These are phyloP conservation scores for Extremus antarcticus DNA, from an alignment of 495 filamentous ascomycete species.

Conservation along the genomic window DNA sequence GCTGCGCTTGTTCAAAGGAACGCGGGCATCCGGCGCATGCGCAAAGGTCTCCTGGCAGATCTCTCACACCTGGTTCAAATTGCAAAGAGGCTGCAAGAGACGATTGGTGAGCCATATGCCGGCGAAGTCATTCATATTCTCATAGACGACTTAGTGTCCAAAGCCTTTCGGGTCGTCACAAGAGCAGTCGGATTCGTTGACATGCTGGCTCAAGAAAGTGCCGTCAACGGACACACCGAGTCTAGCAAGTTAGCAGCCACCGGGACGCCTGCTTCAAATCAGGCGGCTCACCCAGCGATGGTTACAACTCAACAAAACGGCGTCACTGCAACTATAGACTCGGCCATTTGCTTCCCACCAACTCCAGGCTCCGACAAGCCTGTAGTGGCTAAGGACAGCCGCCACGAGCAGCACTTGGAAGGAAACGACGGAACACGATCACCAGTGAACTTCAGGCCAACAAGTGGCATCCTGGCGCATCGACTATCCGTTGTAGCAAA, in stretches of 20 bases:
- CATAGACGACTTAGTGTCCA: conserved; percentile 83
- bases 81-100: conserved; percentile 68
- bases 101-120: conserved; percentile 42
- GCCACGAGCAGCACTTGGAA: background rate
- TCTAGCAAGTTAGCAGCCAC: background rate
- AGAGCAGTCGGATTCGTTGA: conserved; percentile 89
- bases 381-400: background rate
- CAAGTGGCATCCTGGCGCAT: conserved; percentile 31
- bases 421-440: background rate
- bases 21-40: conserved; percentile 64
- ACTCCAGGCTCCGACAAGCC: background rate
- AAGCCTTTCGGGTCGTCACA: conserved; percentile 88
- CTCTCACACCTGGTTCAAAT: conserved; percentile 80
- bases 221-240: background rate
- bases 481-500: conserved; percentile 32
- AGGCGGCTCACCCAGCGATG: background rate
- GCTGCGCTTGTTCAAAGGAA: conserved; percentile 59
- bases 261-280: background rate
- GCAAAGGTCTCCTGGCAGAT: conserved; percentile 80
- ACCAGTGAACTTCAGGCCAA: background rate
- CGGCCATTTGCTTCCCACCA: background rate
- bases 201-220: conserved; percentile 61
- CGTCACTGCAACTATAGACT: background rate
- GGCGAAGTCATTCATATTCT: conserved; percentile 55
- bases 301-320: background rate